Percentiles rank a stretch among this genome's conserved stretches.
phyloP scores from a whole-genome alignment of 176 grass and related monocot species.

The Dactylis glomerata region DNA sequence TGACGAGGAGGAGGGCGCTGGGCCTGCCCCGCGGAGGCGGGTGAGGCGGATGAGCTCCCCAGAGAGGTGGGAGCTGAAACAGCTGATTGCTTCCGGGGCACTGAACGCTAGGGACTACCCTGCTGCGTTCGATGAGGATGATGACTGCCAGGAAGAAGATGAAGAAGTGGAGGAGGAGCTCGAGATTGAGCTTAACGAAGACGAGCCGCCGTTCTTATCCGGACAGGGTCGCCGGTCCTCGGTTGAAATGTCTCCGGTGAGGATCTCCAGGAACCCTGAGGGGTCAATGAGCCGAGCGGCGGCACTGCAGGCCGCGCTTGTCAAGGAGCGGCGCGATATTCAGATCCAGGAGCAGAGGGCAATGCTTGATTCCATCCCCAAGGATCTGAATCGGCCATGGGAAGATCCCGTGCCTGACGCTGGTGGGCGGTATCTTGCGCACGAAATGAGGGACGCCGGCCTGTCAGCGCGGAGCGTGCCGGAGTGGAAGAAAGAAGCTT shows the following conservation, averaged over 20 bases:
- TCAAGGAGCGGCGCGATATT: slow-evolving; percentile 75
- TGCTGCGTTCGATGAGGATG: slow-evolving; percentile 48
- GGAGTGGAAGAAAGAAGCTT: slow-evolving; percentile 50
- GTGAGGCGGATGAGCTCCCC: slow-evolving; percentile 69
- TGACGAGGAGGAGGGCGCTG: slow-evolving; percentile 33
- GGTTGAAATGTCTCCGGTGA: slow-evolving; percentile 69
- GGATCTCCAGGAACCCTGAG: slow-evolving; percentile 74
- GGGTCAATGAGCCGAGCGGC: slow-evolving; percentile 64
- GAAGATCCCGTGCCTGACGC: slow-evolving; percentile 57
- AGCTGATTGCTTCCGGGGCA: slow-evolving; percentile 70
- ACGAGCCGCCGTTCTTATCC: slow-evolving; percentile 65
- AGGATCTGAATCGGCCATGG: slow-evolving; percentile 77
- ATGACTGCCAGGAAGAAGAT: slow-evolving; percentile 46
- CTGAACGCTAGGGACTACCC: slow-evolving; percentile 50
- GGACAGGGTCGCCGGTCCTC: slow-evolving; percentile 39
- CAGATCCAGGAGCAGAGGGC: slow-evolving; percentile 66
- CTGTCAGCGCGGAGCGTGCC: slow-evolving; percentile 26
- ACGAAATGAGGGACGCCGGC: slow-evolving; percentile 52
- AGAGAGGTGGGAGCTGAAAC: slow-evolving; percentile 75
- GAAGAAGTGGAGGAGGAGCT: slow-evolving; percentile 70
- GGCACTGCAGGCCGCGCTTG: slow-evolving; percentile 59
- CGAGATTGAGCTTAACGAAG: slow-evolving; percentile 81
- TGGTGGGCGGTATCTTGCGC: slow-evolving; percentile 44
- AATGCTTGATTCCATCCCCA: slow-evolving; percentile 74
- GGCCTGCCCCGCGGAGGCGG: slow-evolving; percentile 11